Conservation (phyloP, 2,329 filamentous ascomycete genomes). For the Aspergillus intermedius region DNA sequence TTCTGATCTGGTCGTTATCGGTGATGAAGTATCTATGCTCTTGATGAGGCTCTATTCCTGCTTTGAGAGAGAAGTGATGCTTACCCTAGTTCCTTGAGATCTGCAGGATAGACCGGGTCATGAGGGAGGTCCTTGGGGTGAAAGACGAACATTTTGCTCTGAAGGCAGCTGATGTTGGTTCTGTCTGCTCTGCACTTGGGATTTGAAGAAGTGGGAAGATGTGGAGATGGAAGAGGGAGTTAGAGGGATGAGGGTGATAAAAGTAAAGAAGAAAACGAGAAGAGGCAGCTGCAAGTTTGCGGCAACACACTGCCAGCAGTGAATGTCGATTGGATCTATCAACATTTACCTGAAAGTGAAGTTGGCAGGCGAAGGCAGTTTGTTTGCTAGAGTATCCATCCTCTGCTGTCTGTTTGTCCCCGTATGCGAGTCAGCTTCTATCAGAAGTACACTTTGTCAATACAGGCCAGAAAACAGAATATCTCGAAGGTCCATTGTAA, state of each 20-base stretch:
- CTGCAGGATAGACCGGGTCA: slow-evolving; percentile 59
- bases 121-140: slow-evolving; percentile 61
- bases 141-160: slow-evolving; percentile 65
- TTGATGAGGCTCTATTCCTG: neutral
- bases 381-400: neutral
- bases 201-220: too few relatives aligned
- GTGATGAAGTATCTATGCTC: slow-evolving; percentile 68
- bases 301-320: neutral
- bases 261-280: neutral
- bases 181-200: neutral
- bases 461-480: neutral
- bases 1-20: slow-evolving; percentile 65
- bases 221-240: neutral
- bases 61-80: slow-evolving; percentile 11
- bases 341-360: neutral
- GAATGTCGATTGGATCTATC: neutral
- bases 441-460: too few relatives aligned
- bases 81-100: slow-evolving; percentile 68
- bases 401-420: too few relatives aligned
- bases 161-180: neutral
- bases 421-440: too few relatives aligned
- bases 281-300: slow-evolving; percentile 1
- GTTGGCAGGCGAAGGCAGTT: neutral
- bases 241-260: neutral
- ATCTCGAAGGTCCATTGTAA: neutral